Conservation (phyloP, 2,329 filamentous ascomycete genomes). For the Aspergillus luchuensis region DNA sequence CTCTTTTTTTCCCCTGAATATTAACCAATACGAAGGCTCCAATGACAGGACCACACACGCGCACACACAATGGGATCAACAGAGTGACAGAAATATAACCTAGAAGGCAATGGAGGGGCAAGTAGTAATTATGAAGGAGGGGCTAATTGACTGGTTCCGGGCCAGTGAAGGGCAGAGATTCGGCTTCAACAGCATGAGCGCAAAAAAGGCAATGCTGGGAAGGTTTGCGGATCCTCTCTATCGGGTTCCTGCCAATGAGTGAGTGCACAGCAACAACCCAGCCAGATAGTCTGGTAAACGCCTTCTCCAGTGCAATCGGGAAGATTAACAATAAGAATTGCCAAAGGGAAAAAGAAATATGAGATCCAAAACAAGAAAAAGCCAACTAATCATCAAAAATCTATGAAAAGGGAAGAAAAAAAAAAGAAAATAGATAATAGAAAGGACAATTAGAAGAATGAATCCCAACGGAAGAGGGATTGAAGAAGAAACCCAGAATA, state of each 20-base stretch:
- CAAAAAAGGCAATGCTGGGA: constrained; percentile 27
- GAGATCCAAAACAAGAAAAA: neutral
- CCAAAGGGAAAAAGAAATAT: constrained; percentile 1
- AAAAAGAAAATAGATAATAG: neutral
- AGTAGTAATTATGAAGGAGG: constrained; percentile 15
- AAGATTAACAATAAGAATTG: constrained; percentile 16
- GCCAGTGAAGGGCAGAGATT: constrained; percentile 22
- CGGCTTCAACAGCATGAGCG: constrained; percentile 25
- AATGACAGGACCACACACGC: constrained; percentile 10
- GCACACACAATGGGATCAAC: constrained; percentile 5
- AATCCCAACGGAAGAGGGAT: neutral
- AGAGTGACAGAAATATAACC: constrained; percentile 8
- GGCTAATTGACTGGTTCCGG: constrained; percentile 21
- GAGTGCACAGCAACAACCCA: constrained; percentile 13
- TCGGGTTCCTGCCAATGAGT: constrained; percentile 14
- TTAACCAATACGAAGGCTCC: constrained; percentile 11
- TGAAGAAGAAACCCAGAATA: neutral
- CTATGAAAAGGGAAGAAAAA: neutral
- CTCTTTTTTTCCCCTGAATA: constrained; percentile 1
- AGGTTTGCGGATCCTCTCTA: constrained; percentile 22
- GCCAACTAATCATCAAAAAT: neutral
- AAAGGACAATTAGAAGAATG: neutral
- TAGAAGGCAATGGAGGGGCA: constrained; percentile 12
- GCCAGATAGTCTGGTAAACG: constrained; percentile 7
- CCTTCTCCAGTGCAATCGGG: neutral